These are phyloP conservation scores for Xerocomus minutiporus DNA, from an alignment of 1,284 basidiomycete species.

Conservation along the genomic window DNA sequence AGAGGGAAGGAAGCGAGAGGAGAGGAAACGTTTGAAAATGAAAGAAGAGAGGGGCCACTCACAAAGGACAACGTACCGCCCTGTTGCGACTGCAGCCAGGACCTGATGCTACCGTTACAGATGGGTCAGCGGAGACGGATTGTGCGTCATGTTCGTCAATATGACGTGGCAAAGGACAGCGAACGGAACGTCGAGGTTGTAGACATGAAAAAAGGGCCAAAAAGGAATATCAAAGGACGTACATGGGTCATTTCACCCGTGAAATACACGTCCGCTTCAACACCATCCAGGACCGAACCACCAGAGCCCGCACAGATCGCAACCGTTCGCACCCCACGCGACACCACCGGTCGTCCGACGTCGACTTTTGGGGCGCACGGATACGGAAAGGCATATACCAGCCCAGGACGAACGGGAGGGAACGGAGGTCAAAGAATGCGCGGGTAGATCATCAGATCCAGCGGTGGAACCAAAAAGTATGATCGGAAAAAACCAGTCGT, in stretches of 20 bases:
- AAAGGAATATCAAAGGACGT: conserved; percentile 30
- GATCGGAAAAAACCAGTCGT: not conserved
- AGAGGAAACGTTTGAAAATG: not conserved
- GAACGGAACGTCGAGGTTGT: not conserved
- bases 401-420: conserved; percentile 1
- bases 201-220: not conserved
- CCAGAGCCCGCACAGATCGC: conserved; percentile 87
- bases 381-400: conserved; percentile 10
- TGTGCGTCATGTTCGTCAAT: conserved; percentile 1
- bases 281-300: conserved; percentile 64
- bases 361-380: conserved; percentile 54
- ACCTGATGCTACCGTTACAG: conserved; percentile 66
- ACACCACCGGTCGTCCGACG: conserved; percentile 53
- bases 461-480: not conserved
- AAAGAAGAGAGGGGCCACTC: conserved; percentile 28
- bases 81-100: conserved; percentile 67
- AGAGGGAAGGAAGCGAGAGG: not conserved
- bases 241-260: conserved; percentile 93
- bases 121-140: conserved; percentile 7
- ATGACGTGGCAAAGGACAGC: conserved; percentile 13
- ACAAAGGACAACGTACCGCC: conserved; percentile 78
- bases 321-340: conserved; percentile 46
- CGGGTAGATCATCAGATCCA: conserved; percentile 19
- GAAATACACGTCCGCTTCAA: conserved; percentile 76
- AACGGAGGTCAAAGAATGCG: conserved; percentile 7